These are phyloP conservation scores for Amauroascus verrucosus DNA, from an alignment of 2,329 filamentous ascomycete genomes.

Conservation along the genomic window DNA sequence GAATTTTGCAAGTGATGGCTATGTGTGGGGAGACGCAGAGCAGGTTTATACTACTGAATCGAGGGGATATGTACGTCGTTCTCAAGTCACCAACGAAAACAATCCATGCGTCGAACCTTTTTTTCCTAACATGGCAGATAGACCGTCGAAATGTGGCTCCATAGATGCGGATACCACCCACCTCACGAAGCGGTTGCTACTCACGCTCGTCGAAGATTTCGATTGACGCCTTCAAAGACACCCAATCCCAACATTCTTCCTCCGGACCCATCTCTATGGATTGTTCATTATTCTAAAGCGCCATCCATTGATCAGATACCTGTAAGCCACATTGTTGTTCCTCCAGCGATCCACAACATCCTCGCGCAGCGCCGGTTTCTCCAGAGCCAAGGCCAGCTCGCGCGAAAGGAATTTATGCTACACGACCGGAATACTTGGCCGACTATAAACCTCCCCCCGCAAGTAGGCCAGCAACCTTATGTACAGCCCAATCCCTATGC, in stretches of 20 bases:
- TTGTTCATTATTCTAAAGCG: constrained; percentile 77
- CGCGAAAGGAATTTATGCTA: constrained; percentile 89
- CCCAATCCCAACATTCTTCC: constrained; percentile 59
- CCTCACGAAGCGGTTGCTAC: constrained; percentile 61
- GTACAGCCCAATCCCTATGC: constrained; percentile 38
- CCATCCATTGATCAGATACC: constrained; percentile 65
- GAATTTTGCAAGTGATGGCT: constrained; percentile 82
- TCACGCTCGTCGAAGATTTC: constrained; percentile 76
- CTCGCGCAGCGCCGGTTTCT: constrained; percentile 46
- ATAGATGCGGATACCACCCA: constrained; percentile 69
- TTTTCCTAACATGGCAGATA: constrained; percentile 30
- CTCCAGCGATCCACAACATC: constrained; percentile 33
- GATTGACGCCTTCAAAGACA: constrained; percentile 62
- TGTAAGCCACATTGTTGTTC: constrained; percentile 45
- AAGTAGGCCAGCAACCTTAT: constrained; percentile 42
- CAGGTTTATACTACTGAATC: constrained; percentile 64
- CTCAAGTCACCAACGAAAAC: too few relatives aligned
- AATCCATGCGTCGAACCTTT: not conserved
- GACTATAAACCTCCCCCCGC: constrained; percentile 59
- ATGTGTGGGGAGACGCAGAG: constrained; percentile 79
- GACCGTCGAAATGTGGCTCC: constrained; percentile 81
- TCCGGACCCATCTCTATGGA: constrained; percentile 74
- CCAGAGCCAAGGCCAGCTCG: constrained; percentile 67
- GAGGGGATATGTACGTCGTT: constrained; percentile 50
- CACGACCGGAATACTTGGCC: constrained; percentile 87